Conservation (phyloP, 2,329 filamentous ascomycete genomes). For the Trichoderma sp. region DNA sequence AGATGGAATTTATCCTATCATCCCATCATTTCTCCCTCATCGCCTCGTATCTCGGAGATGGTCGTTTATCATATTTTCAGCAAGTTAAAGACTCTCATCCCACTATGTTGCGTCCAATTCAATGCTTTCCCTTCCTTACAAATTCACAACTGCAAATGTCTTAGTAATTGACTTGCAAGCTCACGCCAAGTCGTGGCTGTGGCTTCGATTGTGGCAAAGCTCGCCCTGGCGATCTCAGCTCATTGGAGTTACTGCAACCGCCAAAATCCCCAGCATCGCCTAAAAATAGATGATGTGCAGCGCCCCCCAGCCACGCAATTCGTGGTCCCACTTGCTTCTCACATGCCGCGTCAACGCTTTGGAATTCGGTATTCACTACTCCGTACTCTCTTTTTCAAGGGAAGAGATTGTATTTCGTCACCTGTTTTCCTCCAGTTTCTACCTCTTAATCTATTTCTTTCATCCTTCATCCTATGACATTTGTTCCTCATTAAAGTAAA, state of each 20-base stretch:
- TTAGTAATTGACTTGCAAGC: not conserved
- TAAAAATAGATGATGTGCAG: not conserved
- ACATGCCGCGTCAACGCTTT: constrained; percentile 15
- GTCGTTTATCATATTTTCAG: not conserved
- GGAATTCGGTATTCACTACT: constrained; percentile 4
- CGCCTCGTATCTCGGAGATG: not conserved
- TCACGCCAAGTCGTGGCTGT: not conserved
- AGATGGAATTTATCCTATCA: not conserved
- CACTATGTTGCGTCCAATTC: not conserved
- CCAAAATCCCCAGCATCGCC: not conserved
- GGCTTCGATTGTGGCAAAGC: not conserved
- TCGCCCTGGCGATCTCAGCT: not conserved
- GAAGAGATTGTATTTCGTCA: not conserved
- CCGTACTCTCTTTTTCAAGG: not conserved
- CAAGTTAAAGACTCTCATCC: not conserved
- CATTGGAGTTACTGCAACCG: not conserved
- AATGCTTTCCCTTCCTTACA: not conserved
- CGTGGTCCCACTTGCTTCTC: not conserved
- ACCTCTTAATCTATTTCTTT: not conserved
- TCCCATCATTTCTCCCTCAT: not conserved
- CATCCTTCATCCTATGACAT: not conserved
- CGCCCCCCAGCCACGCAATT: constrained; percentile 15
- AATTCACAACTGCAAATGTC: not conserved
- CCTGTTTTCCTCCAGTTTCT: not conserved
- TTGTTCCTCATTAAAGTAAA: not conserved